Percentiles rank a stretch among this genome's conserved stretches.
Evolutionary conservation across 2,329 filamentous ascomycete genomes (phyloP).

Genomic region (Fusarium sp.): DNA sequence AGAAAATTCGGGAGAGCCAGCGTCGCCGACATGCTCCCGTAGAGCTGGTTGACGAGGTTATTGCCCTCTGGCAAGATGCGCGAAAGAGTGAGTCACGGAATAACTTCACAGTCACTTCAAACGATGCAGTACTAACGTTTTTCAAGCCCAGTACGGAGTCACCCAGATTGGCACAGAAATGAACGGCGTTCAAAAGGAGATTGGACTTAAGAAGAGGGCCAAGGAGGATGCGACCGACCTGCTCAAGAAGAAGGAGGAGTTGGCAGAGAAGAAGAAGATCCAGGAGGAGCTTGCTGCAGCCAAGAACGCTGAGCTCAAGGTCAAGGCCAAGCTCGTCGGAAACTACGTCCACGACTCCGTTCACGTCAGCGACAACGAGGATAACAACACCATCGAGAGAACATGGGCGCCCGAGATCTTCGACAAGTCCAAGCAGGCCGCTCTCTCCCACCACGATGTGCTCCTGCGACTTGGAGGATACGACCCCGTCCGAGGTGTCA

Average conservation of each 20-base stretch:
- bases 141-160: constrained; percentile 73
- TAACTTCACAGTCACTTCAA: constrained; percentile 1
- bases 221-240: constrained; percentile 90
- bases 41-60: constrained; percentile 90
- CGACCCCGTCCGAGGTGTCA: constrained; percentile 91
- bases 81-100: constrained; percentile 66
- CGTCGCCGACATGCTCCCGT: constrained; percentile 82
- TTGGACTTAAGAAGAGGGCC: constrained; percentile 91
- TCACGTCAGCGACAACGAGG: constrained; percentile 85
- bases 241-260: constrained; percentile 78
- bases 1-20: constrained; percentile 93
- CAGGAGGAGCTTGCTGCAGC: constrained; percentile 78
- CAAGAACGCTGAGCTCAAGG: constrained; percentile 79
- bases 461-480: constrained; percentile 89
- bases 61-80: constrained; percentile 86
- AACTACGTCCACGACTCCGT: constrained; percentile 84
- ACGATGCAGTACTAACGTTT: constrained; percentile 18
- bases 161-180: constrained; percentile 86
- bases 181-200: constrained; percentile 90
- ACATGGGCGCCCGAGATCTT: constrained; percentile 85
- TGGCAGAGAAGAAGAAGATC: constrained; percentile 85
- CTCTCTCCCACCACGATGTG: constrained; percentile 94
- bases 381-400: constrained; percentile 81
- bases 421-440: constrained; percentile 77
- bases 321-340: constrained; percentile 83